A percentile compares a stretch with the other conserved stretches of the same genome.
phyloP scores from a whole-genome alignment of 345 rosid species.

The Salix koriyanagi region DNA sequence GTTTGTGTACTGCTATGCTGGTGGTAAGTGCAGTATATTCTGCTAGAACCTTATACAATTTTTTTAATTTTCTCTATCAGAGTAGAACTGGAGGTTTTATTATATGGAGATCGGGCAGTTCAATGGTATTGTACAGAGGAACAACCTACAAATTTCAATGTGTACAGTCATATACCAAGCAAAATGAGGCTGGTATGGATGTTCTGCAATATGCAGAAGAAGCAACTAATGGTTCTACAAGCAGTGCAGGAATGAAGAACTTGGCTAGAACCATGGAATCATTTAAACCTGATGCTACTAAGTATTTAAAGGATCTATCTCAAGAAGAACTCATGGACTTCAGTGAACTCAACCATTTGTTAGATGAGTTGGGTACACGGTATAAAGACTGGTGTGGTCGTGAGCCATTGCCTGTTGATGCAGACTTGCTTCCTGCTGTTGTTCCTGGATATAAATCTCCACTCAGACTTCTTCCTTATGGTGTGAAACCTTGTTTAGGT shows the following conservation, averaged over 20 bases:
- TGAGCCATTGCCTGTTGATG: constrained; percentile 91
- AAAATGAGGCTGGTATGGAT: constrained; percentile 27
- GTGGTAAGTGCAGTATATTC: constrained; percentile 8
- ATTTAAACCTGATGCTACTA: constrained; percentile 34
- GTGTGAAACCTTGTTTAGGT: constrained; percentile 53
- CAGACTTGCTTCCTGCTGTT: constrained; percentile 73
- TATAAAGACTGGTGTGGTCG: constrained; percentile 85
- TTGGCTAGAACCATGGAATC: constrained; percentile 14
- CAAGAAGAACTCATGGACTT: constrained; percentile 53
- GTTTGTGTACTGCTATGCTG: not conserved
- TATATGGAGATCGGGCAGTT: constrained; percentile 94
- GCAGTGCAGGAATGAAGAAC: constrained; percentile 15
- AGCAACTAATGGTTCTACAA: constrained; percentile 9
- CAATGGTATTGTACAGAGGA: constrained; percentile 84
- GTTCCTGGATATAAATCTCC: constrained; percentile 69
- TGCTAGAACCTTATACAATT: constrained; percentile 17
- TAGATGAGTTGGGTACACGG: constrained; percentile 84
- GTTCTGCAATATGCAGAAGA: constrained; percentile 8
- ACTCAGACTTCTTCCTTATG: constrained; percentile 66
- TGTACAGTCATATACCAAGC: constrained; percentile 52
- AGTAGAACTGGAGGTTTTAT: constrained; percentile 81
- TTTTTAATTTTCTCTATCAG: constrained; percentile 39
- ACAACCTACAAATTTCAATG: constrained; percentile 65
- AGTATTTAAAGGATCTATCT: constrained; percentile 46
- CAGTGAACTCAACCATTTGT: constrained; percentile 51